Base-by-base conservation (phyloP, 768 basidiomycete species). In the Suillus variegatus region DNA sequence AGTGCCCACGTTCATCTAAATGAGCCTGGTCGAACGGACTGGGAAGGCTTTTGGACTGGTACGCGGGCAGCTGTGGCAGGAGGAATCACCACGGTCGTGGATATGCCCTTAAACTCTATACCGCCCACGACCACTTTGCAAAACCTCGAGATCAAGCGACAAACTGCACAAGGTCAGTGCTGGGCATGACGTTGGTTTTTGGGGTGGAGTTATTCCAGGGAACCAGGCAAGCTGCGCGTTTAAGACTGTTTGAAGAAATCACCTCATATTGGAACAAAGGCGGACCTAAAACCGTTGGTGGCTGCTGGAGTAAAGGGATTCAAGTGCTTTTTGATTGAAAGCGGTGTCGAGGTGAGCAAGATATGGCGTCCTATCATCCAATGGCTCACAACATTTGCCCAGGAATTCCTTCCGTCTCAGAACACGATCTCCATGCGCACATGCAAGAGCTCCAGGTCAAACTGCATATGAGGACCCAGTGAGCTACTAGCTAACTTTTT, bases 71-170 rank as follows among this genome's bases (percentile, higher is more conserved):
- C 97, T 1, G 87, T 89, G 2, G 91, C 94, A 1, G 97, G 97
- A 25, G 97, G 97, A 8, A 88, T 98, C n/a, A 98, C 96, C 9
- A 94, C 94, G 7, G 81, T 99, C 25, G 90, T 98, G 40, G 97
- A 99, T 78, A 99, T 99, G 97, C 97, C 97, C 3, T 82, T 99
- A 63, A 98, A 99, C 77, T 97, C 95, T 2, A 93, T 99, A 62
- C 97, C 97, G 1, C 95, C 97, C 0, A 98, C 97, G 0, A 96
- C 94, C 2, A 95, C 94, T 0, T 84, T 94, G 9, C 79, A 79
- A 6, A 88, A 97, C 72, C 82, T 99, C 10, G 78, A 86, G 55
- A 70, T 79, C 35, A 99, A 99, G 80, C 84, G 87, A 6, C 73
- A 75, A 13, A 92, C 89, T 1, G 94, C 97, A 3, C 71, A 76